Conservation (phyloP, 129 eudicot species). For the Flaveria brownii region DNA sequence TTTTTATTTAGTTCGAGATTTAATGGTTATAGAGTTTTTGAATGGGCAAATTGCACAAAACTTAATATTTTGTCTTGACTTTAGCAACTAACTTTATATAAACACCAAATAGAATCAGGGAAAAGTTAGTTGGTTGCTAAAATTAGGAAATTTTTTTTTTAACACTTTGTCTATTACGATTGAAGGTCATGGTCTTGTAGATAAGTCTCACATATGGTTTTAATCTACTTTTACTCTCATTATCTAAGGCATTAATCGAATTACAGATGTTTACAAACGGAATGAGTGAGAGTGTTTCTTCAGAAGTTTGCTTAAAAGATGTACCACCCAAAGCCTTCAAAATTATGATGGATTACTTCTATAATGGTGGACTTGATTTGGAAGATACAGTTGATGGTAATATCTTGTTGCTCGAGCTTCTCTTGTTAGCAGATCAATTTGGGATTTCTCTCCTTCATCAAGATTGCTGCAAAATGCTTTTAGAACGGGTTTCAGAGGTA, state of each 20-base stretch:
- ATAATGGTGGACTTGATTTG: slow-evolving; percentile 54
- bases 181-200: slow-evolving; percentile 59
- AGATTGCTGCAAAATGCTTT: slow-evolving; percentile 87
- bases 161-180: slow-evolving; percentile 25
- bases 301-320: slow-evolving; percentile 72
- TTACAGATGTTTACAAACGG: slow-evolving; percentile 99
- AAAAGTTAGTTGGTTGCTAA: background rate
- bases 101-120: no score
- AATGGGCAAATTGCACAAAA: slow-evolving; percentile 4
- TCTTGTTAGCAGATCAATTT: slow-evolving; percentile 86
- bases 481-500: slow-evolving; percentile 95
- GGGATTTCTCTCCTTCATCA: slow-evolving; percentile 91
- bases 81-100: background rate
- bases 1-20: slow-evolving; percentile 5
- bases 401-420: slow-evolving; percentile 77
- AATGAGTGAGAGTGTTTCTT: slow-evolving; percentile 81
- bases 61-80: background rate
- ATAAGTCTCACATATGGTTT: slow-evolving; percentile 52
- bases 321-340: slow-evolving; percentile 67
- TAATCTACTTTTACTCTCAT: background rate
- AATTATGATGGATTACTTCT: slow-evolving; percentile 77
- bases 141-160: background rate
- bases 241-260: slow-evolving; percentile 2
- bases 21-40: background rate
- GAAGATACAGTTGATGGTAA: slow-evolving; percentile 49